Conservation (phyloP, 108 stramenopile species). For the Conticribra guillardii region DNA sequence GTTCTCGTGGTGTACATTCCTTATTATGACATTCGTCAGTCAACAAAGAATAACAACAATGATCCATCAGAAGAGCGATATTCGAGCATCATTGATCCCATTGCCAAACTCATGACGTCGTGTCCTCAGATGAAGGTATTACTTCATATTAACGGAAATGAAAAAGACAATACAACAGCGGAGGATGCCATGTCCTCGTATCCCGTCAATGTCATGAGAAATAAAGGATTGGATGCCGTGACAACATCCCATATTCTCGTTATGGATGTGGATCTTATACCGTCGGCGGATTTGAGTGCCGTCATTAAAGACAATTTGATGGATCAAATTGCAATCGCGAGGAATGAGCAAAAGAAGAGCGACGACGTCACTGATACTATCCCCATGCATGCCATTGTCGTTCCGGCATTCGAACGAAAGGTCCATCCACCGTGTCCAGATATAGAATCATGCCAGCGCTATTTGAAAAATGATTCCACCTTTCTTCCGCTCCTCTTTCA, state of each 20-base stretch:
- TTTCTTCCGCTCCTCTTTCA: slow-evolving; percentile 74
- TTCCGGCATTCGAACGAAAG: slow-evolving; percentile 86
- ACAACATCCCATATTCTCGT: slow-evolving; percentile 87
- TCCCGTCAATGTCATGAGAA: slow-evolving; percentile 92
- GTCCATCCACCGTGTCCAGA: slow-evolving; percentile 51
- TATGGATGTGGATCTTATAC: slow-evolving; percentile 91
- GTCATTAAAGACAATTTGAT: slow-evolving; percentile 44
- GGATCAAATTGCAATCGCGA: slow-evolving; percentile 40
- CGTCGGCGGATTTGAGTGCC: slow-evolving; percentile 61
- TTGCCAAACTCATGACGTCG: slow-evolving; percentile 23
- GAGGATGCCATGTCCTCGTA: slow-evolving; percentile 53
- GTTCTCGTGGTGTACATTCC: slow-evolving; percentile 68
- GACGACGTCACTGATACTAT: no score
- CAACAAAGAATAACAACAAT: no score
- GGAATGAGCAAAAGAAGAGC: background rate
- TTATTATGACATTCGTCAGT: no score
- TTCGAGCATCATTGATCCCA: slow-evolving; percentile 39
- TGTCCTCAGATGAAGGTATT: slow-evolving; percentile 70
- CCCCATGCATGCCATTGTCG: slow-evolving; percentile 69
- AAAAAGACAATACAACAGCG: slow-evolving; percentile 35
- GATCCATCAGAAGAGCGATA: slow-evolving; percentile 2
- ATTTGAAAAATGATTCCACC: slow-evolving; percentile 50
- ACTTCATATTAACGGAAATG: slow-evolving; percentile 38
- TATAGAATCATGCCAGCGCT: slow-evolving; percentile 46
- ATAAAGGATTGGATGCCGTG: slow-evolving; percentile 82